phyloP scores from a whole-genome alignment of 129 eudicot species.

The Chrysanthemum makinoi region DNA sequence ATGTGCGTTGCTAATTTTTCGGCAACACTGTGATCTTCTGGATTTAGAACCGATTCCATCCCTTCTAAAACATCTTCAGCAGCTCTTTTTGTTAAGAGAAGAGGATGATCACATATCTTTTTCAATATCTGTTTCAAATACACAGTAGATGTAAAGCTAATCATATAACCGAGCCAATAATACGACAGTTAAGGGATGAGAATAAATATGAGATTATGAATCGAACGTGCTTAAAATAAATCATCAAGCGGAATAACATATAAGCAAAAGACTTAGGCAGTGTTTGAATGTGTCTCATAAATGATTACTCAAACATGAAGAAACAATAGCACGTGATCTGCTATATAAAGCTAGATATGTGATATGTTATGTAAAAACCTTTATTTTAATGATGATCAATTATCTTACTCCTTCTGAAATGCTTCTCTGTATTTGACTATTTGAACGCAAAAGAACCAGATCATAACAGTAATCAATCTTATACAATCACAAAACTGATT shows the following conservation, averaged over 20 bases:
- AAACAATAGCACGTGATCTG: too few relatives aligned
- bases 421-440: too few relatives aligned
- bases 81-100: slow-evolving; percentile 85
- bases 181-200: background rate
- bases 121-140: slow-evolving; percentile 60
- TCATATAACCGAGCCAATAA: background rate
- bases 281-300: too few relatives aligned
- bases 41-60: slow-evolving; percentile 67
- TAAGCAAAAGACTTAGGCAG: background rate
- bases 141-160: background rate
- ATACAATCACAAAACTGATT: too few relatives aligned
- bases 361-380: too few relatives aligned
- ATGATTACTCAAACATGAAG: too few relatives aligned
- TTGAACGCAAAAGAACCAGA: too few relatives aligned
- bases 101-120: slow-evolving; percentile 98
- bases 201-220: background rate
- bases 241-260: background rate
- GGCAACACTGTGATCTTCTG: slow-evolving; percentile 71
- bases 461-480: too few relatives aligned
- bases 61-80: slow-evolving; percentile 97
- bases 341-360: too few relatives aligned
- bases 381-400: too few relatives aligned
- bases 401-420: too few relatives aligned
- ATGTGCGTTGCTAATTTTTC: slow-evolving; percentile 86
- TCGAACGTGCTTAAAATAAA: too few relatives aligned